Base-by-base conservation (phyloP, 441 rosid species). In the Pelargonium australe region DNA sequence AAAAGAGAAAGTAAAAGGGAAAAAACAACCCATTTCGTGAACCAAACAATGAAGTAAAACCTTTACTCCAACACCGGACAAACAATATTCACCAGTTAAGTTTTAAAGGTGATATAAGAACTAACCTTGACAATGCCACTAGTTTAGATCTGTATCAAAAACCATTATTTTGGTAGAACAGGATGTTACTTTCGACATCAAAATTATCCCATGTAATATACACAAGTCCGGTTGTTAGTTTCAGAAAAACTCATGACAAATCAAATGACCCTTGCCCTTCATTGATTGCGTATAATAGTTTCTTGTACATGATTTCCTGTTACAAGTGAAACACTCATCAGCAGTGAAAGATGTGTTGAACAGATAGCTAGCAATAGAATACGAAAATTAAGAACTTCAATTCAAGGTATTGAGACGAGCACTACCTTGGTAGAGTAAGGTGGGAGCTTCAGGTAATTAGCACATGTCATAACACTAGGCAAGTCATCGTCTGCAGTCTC, bases 381-480 rank as follows among this genome's bases (percentile, higher is more conserved):
- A 0, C 34, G 53, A 28, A 28, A n/a, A 64, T 0, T 34, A 17
- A 11, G 43, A 20, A 9, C 11, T 75, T 16, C 64, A 28, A 14
- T 23, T 28, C 45, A 14, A 23, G 25, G 13, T n/a, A 61, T 25
- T 4, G 34, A 13, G 37, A 53, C 44, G 58, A 62, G 49, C 2
- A 0, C 68, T 74, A 89, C 97, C 96, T 91, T 91, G 43, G 91
- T 87, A 1, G 99, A 93, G 77, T 93, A 96, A 25, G 99, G 95
- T 68, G 99, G 99, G 75, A 96, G 98, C 81, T 96, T 96, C 64
- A 96, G 83, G 86, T 96, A 96, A 85, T 96, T 96, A 68, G 98
- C 99, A 79, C 99, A 93, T 44, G 99, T 96, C 99, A 96, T 96
- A 64, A 96, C 99, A 69, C 99, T 96, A 5, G 98, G 99, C 80